These are phyloP conservation scores for Striga hermonthica DNA, from an alignment of 305 asterid genomes.

Conservation along the genomic window DNA sequence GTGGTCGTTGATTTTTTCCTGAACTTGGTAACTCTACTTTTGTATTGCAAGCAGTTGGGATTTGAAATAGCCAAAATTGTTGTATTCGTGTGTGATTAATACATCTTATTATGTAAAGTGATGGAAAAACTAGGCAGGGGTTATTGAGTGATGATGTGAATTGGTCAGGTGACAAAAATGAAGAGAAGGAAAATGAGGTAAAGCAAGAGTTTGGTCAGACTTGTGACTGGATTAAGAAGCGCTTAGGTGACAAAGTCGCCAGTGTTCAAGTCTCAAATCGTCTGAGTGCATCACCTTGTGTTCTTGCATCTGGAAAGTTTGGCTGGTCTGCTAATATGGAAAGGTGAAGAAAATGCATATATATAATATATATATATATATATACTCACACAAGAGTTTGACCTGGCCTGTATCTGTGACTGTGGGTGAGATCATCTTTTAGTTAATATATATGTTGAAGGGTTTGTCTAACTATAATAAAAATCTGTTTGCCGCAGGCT, in stretches of 20 bases:
- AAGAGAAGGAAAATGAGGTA: constrained; percentile 70
- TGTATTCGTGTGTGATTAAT: too few relatives aligned
- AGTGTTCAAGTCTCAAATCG: constrained; percentile 92
- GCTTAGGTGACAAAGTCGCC: constrained; percentile 74
- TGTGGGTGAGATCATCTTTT: background rate
- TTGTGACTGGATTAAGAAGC: constrained; percentile 91
- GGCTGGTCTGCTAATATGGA: constrained; percentile 99
- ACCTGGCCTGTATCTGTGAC: background rate
- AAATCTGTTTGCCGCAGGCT: constrained; percentile 39
- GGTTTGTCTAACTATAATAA: too few relatives aligned
- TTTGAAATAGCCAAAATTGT: too few relatives aligned
- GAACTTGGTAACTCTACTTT: too few relatives aligned
- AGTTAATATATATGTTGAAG: constrained; percentile 4
- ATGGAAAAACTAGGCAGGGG: background rate
- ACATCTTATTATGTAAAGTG: too few relatives aligned
- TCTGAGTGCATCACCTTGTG: constrained; percentile 91
- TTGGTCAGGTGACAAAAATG: constrained; percentile 77
- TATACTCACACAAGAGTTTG: background rate
- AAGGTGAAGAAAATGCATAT: constrained; percentile 46
- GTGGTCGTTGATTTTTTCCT: too few relatives aligned
- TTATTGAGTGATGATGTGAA: constrained; percentile 8
- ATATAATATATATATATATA: background rate
- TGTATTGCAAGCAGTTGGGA: too few relatives aligned
- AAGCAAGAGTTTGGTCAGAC: constrained; percentile 87
- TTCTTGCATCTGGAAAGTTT: constrained; percentile 93